Conservation (phyloP, 805 yeast species). For the Lachancea thermotolerans region DNA sequence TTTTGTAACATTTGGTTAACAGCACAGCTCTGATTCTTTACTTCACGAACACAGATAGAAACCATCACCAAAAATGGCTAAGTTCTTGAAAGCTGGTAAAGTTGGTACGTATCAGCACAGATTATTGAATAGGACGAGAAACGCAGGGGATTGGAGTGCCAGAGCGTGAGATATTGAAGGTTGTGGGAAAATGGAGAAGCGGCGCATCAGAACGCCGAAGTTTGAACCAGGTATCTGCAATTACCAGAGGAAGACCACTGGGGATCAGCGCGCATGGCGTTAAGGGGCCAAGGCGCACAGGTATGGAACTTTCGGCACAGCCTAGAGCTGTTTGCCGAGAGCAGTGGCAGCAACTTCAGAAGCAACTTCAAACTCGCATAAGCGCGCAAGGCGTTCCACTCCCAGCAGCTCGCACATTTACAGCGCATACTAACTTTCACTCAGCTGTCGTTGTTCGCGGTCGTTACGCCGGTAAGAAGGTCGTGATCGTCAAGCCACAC, state of each 20-base stretch:
- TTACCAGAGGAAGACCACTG: too few relatives aligned
- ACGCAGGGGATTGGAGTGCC: background rate
- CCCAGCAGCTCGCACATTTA: background rate
- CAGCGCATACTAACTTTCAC: constrained; percentile 24
- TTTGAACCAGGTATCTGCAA: too few relatives aligned
- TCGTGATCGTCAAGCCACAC: constrained; percentile 95
- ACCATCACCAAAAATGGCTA: constrained; percentile 65
- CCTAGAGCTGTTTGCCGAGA: too few relatives aligned
- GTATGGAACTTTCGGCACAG: too few relatives aligned
- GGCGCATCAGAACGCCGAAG: too few relatives aligned
- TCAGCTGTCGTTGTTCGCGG: constrained; percentile 98
- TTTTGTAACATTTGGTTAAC: constrained; percentile 3
- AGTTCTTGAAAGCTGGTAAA: constrained; percentile 99
- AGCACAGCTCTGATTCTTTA: constrained; percentile 1
- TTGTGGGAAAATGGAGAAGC: too few relatives aligned
- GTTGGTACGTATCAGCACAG: constrained; percentile 50
- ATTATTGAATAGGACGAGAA: background rate
- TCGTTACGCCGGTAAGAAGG: constrained; percentile 99
- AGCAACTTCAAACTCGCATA: too few relatives aligned
- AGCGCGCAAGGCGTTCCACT: background rate
- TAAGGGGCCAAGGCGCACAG: too few relatives aligned
- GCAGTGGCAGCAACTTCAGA: too few relatives aligned
- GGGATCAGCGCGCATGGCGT: too few relatives aligned
- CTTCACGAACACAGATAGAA: constrained; percentile 15
- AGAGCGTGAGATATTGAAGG: background rate